phyloP scores from a whole-genome alignment of 2,329 filamentous ascomycete genomes.

The Aspergillus sp. region DNA sequence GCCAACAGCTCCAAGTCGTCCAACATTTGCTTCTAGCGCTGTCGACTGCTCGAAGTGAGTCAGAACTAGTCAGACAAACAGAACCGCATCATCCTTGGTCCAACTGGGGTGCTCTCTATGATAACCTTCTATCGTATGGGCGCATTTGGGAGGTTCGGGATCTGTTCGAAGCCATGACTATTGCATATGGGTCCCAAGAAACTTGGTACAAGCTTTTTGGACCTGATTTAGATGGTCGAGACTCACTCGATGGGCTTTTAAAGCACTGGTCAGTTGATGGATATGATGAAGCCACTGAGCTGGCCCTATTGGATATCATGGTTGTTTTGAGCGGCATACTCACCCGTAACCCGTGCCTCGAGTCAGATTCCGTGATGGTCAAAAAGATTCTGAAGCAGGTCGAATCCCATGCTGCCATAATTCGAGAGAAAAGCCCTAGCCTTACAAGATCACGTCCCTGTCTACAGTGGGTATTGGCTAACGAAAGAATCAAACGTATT shows the following conservation, averaged over 20 bases:
- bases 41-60: no score
- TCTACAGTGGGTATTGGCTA: slow-evolving; percentile 1
- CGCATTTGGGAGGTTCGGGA: slow-evolving; percentile 4
- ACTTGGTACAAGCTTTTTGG: neutral
- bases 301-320: neutral
- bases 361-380: neutral
- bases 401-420: neutral
- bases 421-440: slow-evolving; percentile 1
- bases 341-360: neutral
- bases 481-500: neutral
- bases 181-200: neutral
- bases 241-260: neutral
- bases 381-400: neutral
- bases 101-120: neutral
- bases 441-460: slow-evolving; percentile 1
- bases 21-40: no score
- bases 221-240: neutral
- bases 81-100: no score
- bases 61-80: no score
- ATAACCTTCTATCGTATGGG: neutral
- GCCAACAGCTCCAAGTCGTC: no score
- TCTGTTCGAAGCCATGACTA: slow-evolving; percentile 1
- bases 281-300: slow-evolving; percentile 2
- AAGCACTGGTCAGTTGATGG: neutral
- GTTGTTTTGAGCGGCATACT: neutral